Conservation (phyloP, 805 yeast species). For the Saturnispora sekii region DNA sequence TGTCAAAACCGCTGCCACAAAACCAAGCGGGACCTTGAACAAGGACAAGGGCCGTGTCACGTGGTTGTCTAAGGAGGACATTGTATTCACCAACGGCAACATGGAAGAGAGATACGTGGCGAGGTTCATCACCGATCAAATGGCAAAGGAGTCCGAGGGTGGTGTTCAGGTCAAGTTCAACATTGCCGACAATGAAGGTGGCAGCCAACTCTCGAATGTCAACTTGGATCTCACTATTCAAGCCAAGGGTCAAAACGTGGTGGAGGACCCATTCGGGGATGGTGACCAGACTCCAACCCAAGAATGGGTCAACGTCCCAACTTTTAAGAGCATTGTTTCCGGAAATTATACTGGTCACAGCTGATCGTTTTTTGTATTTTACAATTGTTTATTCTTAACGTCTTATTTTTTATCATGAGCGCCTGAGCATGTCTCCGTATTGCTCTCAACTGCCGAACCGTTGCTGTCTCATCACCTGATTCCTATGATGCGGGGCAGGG, state of each 20-base stretch:
- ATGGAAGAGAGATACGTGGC: slow-evolving; percentile 68
- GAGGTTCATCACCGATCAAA: slow-evolving; percentile 68
- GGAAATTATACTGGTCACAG: slow-evolving; percentile 39
- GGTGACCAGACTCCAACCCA: slow-evolving; percentile 10
- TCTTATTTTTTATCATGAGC: background rate
- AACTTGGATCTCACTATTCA: slow-evolving; percentile 29
- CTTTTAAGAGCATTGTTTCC: slow-evolving; percentile 37
- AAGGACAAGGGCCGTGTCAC: slow-evolving; percentile 78
- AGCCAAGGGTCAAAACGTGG: slow-evolving; percentile 18
- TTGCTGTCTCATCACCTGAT: too few species aligned
- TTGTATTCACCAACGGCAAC: slow-evolving; percentile 27
- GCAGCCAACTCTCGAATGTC: slow-evolving; percentile 33
- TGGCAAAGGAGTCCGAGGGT: slow-evolving; percentile 59
- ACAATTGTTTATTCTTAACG: background rate
- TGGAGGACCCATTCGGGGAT: slow-evolving; percentile 29
- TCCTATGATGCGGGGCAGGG: too few species aligned
- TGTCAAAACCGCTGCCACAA: slow-evolving; percentile 68
- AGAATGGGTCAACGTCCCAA: slow-evolving; percentile 30
- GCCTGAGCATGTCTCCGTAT: background rate
- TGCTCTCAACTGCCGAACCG: too few species aligned
- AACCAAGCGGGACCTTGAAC: slow-evolving; percentile 87
- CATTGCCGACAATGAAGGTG: slow-evolving; percentile 35
- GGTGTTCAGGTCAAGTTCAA: slow-evolving; percentile 67
- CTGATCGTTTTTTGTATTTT: slow-evolving; percentile 5
- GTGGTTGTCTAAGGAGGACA: slow-evolving; percentile 54